Evolutionary conservation across 2,329 filamentous ascomycete species (phyloP).

Genomic region (Aspergillus pseudoviridinutans): DNA sequence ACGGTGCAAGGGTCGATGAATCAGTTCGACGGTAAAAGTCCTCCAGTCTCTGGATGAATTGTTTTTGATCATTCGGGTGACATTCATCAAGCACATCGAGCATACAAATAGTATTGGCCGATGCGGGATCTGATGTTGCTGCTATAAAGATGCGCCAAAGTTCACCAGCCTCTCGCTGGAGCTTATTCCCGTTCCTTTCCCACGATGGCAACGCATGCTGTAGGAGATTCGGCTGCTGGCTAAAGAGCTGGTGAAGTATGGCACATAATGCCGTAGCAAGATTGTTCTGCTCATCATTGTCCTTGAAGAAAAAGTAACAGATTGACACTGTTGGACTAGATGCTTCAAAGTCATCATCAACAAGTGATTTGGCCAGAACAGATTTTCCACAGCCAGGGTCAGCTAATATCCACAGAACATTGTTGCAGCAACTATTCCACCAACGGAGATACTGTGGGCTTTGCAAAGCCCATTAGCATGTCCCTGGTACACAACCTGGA

Average conservation of each 20-base stretch:
- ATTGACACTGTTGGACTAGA: constrained; percentile 12
- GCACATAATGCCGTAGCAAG: constrained; percentile 29
- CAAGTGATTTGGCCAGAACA: constrained; percentile 32
- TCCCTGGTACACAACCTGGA: constrained; percentile 23
- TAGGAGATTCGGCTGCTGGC: constrained; percentile 21
- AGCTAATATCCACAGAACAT: constrained; percentile 39
- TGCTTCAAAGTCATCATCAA: constrained; percentile 26
- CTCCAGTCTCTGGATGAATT: constrained; percentile 5
- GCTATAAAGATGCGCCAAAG: constrained; percentile 14
- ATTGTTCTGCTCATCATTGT: constrained; percentile 31
- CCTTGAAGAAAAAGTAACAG: constrained; percentile 41
- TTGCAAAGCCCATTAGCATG: constrained; percentile 33
- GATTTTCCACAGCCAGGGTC: constrained; percentile 43
- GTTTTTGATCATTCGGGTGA: not conserved
- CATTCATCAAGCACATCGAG: constrained; percentile 18
- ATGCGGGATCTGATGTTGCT: not conserved
- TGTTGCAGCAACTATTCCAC: constrained; percentile 15
- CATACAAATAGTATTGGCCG: constrained; percentile 9
- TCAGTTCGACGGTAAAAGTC: not conserved
- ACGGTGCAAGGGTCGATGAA: not conserved
- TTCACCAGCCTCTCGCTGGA: constrained; percentile 11
- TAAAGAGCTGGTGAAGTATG: constrained; percentile 37
- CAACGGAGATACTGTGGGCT: constrained; percentile 25
- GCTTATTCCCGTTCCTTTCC: constrained; percentile 16
- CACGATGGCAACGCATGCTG: constrained; percentile 11